Conservation (phyloP, 352 stramenopile species). For the Globisporangium uncinulatum region DNA sequence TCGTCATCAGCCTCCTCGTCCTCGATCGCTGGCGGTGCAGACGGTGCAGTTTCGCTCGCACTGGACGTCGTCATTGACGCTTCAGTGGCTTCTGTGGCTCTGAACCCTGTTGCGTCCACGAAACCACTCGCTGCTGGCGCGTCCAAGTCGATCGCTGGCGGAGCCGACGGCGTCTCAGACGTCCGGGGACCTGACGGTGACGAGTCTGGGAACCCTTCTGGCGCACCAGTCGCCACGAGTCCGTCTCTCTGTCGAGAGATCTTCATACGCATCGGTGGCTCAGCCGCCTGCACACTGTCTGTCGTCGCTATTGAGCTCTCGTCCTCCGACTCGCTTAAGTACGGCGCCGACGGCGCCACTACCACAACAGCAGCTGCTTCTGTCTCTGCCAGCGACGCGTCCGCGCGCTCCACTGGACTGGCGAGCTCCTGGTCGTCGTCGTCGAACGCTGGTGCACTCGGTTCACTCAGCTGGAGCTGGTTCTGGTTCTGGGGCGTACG, state of each 20-base stretch:
- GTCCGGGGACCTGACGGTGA: slow-evolving; percentile 8
- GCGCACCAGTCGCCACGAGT: slow-evolving; percentile 7
- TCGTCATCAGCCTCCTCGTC: not conserved
- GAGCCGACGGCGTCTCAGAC: slow-evolving; percentile 8
- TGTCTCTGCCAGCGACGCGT: not conserved
- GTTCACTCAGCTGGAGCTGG: not conserved
- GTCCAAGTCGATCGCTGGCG: slow-evolving; percentile 8
- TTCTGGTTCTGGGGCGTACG: not conserved
- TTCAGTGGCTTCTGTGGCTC: too few species aligned
- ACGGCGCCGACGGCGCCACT: slow-evolving; percentile 30
- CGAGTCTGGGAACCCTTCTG: slow-evolving; percentile 12
- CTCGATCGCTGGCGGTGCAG: slow-evolving; percentile 24
- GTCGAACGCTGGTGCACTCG: slow-evolving; percentile 12
- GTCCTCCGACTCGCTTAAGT: slow-evolving; percentile 36
- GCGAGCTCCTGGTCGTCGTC: slow-evolving; percentile 1
- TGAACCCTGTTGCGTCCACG: not conserved
- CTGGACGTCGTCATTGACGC: slow-evolving; percentile 4
- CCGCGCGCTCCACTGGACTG: not conserved
- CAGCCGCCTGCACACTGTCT: not conserved
- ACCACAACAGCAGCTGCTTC: not conserved
- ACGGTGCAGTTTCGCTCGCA: slow-evolving; percentile 17
- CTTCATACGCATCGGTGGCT: not conserved
- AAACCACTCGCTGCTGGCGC: not conserved
- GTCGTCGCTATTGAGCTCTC: slow-evolving; percentile 5
- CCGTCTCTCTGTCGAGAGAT: not conserved